phyloP scores from a whole-genome alignment of 805 yeast species.

The Pichia paraexigua region DNA sequence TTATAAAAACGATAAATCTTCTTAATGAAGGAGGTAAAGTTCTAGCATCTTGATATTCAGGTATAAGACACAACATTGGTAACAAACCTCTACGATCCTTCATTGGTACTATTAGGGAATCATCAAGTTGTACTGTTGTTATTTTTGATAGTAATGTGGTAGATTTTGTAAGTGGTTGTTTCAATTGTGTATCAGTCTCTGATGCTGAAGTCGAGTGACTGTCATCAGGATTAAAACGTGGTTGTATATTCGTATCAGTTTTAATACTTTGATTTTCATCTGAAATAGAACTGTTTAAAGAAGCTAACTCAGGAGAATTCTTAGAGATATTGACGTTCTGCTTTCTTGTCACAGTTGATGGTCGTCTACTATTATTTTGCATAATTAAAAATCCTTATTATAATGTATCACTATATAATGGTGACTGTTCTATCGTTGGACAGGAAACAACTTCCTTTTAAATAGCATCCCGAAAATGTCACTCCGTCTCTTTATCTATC shows the following conservation, averaged over 20 bases:
- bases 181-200: neutral
- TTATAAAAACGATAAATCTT: constrained; percentile 47
- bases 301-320: neutral
- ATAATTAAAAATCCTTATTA: neutral
- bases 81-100: constrained; percentile 52
- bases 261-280: neutral
- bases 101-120: constrained; percentile 27
- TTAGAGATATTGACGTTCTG: constrained; percentile 4
- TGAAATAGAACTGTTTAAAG: neutral
- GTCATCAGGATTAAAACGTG: neutral
- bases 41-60: constrained; percentile 70
- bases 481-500: neutral
- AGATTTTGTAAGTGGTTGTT: constrained; percentile 2
- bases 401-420: too few species aligned
- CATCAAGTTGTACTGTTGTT: constrained; percentile 21
- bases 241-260: neutral
- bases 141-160: constrained; percentile 9
- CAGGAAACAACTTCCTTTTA: neutral
- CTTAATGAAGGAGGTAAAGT: constrained; percentile 47
- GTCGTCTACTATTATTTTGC: constrained; percentile 4
- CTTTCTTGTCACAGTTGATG: constrained; percentile 1
- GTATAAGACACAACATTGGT: constrained; percentile 41
- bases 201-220: neutral
- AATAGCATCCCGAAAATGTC: neutral
- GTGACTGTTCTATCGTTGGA: too few species aligned